These are phyloP conservation scores for Candida schatavii DNA, from an alignment of 805 yeast species.

Conservation along the genomic window DNA sequence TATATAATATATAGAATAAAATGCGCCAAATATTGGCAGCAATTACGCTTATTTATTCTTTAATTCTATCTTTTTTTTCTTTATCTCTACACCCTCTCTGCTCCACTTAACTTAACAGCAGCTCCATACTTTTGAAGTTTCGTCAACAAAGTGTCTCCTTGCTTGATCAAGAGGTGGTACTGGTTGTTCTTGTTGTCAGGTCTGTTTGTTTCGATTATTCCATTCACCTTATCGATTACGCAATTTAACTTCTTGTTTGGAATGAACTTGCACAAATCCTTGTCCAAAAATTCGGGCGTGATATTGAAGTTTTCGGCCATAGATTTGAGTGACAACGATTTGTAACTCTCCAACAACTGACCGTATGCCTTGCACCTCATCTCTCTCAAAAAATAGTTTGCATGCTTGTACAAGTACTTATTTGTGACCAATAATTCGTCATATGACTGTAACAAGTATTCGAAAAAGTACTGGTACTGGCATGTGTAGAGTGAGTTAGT, in stretches of 20 bases:
- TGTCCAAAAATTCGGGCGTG: slow-evolving; percentile 80
- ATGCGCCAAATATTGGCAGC: too few species aligned
- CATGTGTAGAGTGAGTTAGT: slow-evolving; percentile 86
- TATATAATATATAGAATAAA: too few species aligned
- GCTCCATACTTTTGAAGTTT: slow-evolving; percentile 96
- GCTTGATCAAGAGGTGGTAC: slow-evolving; percentile 82
- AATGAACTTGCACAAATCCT: slow-evolving; percentile 83
- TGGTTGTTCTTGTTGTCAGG: slow-evolving; percentile 96
- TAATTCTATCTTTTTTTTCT: too few species aligned
- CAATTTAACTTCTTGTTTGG: slow-evolving; percentile 94
- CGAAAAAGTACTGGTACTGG: slow-evolving; percentile 79
- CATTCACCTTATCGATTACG: slow-evolving; percentile 92
- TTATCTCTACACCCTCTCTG: slow-evolving; percentile 63
- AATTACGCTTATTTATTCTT: too few species aligned
- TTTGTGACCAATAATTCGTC: slow-evolving; percentile 63
- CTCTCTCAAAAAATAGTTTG: slow-evolving; percentile 84
- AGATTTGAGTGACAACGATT: slow-evolving; percentile 80
- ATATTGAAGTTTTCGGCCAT: slow-evolving; percentile 96
- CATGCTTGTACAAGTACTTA: slow-evolving; percentile 70
- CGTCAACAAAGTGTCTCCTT: slow-evolving; percentile 88
- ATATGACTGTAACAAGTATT: slow-evolving; percentile 71
- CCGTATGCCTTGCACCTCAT: slow-evolving; percentile 93
- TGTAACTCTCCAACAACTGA: slow-evolving; percentile 91
- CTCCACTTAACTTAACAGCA: slow-evolving; percentile 92
- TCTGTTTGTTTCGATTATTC: slow-evolving; percentile 90